These are phyloP conservation scores for Alternaria brassicae DNA, from an alignment of 2,329 filamentous ascomycete species.

Conservation along the genomic window DNA sequence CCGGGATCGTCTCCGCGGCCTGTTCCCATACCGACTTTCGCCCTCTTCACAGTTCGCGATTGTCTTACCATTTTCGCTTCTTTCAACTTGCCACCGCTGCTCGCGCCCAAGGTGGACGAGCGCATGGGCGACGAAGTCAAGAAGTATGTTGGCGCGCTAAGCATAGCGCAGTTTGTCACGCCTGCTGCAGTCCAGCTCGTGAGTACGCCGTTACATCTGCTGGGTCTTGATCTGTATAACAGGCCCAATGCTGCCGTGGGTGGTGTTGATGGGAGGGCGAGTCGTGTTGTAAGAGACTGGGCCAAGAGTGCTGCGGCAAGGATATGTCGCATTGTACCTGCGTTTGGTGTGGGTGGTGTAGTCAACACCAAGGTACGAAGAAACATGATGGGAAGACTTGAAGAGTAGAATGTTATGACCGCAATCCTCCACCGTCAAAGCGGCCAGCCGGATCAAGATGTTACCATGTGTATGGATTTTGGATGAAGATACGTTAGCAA, in stretches of 20 bases:
- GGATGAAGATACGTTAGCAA: background rate
- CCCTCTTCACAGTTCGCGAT: conserved; percentile 82
- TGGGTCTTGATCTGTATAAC: conserved; percentile 89
- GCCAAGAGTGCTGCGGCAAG: conserved; percentile 74
- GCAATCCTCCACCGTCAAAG: conserved; percentile 93
- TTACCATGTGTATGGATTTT: background rate
- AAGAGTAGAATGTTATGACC: conserved; percentile 53
- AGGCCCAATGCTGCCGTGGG: conserved; percentile 60
- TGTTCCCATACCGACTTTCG: conserved; percentile 75
- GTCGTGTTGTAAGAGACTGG: conserved; percentile 77
- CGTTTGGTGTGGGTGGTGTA: conserved; percentile 87
- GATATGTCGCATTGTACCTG: conserved; percentile 84
- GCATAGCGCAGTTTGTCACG: conserved; percentile 77
- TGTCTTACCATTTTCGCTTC: conserved; percentile 89
- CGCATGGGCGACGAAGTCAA: conserved; percentile 54
- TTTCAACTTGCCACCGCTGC: conserved; percentile 84
- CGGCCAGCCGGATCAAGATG: conserved; percentile 67
- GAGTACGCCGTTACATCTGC: conserved; percentile 83
- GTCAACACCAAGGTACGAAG: conserved; percentile 77
- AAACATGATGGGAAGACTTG: conserved; percentile 65
- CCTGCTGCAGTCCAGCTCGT: conserved; percentile 80
- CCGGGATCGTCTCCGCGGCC: conserved; percentile 54
- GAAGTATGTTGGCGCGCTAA: conserved; percentile 58
- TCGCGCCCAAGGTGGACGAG: conserved; percentile 70
- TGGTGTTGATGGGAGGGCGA: conserved; percentile 66